These are phyloP conservation scores for Penicillium sp. DNA, from an alignment of 2,329 filamentous ascomycete species.

Conservation along the genomic window DNA sequence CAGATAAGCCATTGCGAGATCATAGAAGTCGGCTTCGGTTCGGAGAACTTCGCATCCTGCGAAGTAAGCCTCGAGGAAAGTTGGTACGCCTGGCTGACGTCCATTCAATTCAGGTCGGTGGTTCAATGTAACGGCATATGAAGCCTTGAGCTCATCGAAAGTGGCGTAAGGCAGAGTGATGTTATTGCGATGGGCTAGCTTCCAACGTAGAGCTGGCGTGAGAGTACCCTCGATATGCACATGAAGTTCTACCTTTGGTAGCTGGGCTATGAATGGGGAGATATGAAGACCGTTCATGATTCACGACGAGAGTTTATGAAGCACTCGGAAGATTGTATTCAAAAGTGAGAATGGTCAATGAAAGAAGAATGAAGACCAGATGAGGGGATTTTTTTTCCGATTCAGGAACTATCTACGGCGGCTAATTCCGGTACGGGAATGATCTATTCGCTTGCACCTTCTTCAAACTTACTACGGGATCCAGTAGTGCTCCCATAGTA, in stretches of 20 bases:
- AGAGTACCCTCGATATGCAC: slow-evolving; percentile 50
- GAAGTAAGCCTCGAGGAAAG: slow-evolving; percentile 36
- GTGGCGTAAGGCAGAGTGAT: slow-evolving; percentile 31
- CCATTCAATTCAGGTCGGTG: slow-evolving; percentile 40
- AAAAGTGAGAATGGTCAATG: not conserved
- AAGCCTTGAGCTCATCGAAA: slow-evolving; percentile 33
- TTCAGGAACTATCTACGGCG: not conserved
- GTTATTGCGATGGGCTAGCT: slow-evolving; percentile 41
- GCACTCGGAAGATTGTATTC: not conserved
- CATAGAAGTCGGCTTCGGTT: slow-evolving; percentile 40
- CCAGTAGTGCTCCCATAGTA: not conserved
- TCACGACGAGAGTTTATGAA: not conserved
- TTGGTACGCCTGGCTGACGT: slow-evolving; percentile 25
- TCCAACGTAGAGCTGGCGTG: slow-evolving; percentile 43
- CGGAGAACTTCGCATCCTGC: slow-evolving; percentile 25
- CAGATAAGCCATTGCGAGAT: slow-evolving; percentile 43
- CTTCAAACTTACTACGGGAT: not conserved
- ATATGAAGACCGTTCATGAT: slow-evolving; percentile 22
- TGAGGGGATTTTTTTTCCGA: not conserved
- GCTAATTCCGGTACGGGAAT: not conserved
- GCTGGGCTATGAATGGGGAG: slow-evolving; percentile 32
- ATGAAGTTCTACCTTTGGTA: slow-evolving; percentile 50
- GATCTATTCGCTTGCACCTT: not conserved
- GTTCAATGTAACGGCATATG: slow-evolving; percentile 37
- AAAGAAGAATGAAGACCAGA: not conserved